Base-by-base conservation (phyloP, 768 basidiomycete genomes). In the Leccinum subtestaceum region DNA sequence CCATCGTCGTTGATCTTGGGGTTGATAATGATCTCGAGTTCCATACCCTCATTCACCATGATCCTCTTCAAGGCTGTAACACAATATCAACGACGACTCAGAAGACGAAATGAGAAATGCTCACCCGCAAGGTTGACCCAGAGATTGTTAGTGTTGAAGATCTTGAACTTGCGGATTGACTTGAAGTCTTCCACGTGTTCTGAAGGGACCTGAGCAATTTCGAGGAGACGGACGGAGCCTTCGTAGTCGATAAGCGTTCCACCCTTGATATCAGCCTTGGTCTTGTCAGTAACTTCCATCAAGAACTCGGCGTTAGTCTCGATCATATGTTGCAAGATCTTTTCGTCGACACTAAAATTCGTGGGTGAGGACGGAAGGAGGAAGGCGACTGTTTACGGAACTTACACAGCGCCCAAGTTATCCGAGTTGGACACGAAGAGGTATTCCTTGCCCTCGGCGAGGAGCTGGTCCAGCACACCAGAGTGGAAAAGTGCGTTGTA, bases 211-310 rank as follows among this genome's bases (percentile, higher is more conserved):
- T 89, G 87, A 3, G 88, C 88, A 50, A 89, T 86, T 74, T 89
- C 87, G 63, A 89, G 81, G n/a, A 89, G 75, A 56, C 87, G 80
- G 52, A 89, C 74, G 43, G 75, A 75, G 56, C 88, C 88, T 19
- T 89, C 83, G 63, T 87, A 86, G 66, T 87, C 83, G 68, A 87
- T 85, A 64, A 86, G 80, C 13, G 85, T 85, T 72, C 85, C 85
- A 76, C 82, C 83, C 75, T 89, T 89, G 74, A 89, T 84, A 65
- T 89, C 88, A 31, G 88, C 87, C 77, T 89, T 89, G 66, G 88
- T 89, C 80, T 89, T 89, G 81, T 89, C 88, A 10, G 88, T 89
- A 60, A 89, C 85, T 68, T 89, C 86, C 86, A 86, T 87, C 64
- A 88, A 68, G 76, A 87, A 88, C 72, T 88, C 87, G 53, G 85